phyloP scores from a whole-genome alignment of 225 moss, liverwort and hornwort genomes.

The Antitrichia curtipendula region DNA sequence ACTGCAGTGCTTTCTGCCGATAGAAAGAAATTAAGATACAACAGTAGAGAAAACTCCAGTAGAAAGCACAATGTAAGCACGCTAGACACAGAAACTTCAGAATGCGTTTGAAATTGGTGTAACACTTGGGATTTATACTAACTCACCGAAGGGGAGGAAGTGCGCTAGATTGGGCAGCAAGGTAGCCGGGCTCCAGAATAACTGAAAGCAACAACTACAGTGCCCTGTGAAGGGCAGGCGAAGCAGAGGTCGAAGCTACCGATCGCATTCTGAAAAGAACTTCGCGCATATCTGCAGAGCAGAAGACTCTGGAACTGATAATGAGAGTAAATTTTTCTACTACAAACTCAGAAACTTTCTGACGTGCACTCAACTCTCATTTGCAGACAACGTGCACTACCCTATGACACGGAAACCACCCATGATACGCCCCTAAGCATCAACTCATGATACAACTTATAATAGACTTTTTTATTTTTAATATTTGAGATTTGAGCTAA shows the following conservation, averaged over 20 bases:
- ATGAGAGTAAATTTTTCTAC: background rate
- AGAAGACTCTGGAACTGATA: background rate
- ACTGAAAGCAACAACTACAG: background rate
- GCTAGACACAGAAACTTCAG: background rate
- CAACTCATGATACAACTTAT: too few relatives aligned
- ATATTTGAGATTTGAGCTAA: too few relatives aligned
- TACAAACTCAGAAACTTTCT: background rate
- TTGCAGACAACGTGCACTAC: background rate
- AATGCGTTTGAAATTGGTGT: background rate
- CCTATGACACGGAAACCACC: background rate
- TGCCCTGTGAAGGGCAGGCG: background rate
- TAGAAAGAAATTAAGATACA: background rate
- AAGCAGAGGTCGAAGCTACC: background rate
- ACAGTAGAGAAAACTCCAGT: background rate
- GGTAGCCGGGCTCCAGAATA: background rate
- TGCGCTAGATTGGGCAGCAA: background rate
- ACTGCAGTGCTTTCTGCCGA: background rate
- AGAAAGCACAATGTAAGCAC: background rate
- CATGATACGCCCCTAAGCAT: too few relatives aligned
- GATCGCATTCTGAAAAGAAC: background rate
- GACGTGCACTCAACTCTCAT: background rate
- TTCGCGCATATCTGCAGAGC: too few relatives aligned
- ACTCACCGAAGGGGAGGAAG: too few relatives aligned
- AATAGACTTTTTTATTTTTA: too few relatives aligned
- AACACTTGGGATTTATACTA: background rate